Conservation (phyloP, 441 rosid species). For the Pelargonium fulgidum region DNA sequence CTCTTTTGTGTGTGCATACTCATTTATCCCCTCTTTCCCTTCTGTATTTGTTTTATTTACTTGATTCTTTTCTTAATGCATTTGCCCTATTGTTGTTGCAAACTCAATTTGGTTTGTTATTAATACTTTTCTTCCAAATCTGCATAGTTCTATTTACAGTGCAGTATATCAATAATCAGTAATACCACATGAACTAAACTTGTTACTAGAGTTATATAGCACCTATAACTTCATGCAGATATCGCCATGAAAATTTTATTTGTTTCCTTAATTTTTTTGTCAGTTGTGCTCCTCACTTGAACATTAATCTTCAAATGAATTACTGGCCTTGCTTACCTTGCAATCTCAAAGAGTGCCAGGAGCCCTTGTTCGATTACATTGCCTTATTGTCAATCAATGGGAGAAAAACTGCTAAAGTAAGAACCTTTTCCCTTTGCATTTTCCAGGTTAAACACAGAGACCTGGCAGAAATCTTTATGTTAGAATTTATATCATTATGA, state of each 20-base stretch:
- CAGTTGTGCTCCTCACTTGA: slow-evolving; percentile 27
- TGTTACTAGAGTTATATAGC: neutral
- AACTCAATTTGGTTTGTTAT: too few species aligned
- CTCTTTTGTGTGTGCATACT: slow-evolving; percentile 3
- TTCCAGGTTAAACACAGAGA: neutral
- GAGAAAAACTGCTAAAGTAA: slow-evolving; percentile 22
- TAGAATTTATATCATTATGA: neutral
- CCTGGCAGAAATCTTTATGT: neutral
- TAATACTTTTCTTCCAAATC: too few species aligned
- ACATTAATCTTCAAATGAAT: slow-evolving; percentile 29
- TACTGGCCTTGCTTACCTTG: slow-evolving; percentile 27
- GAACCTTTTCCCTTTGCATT: neutral
- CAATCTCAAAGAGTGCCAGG: slow-evolving; percentile 26
- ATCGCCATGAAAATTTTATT: neutral
- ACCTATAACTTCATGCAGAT: neutral
- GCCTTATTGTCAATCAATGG: slow-evolving; percentile 21
- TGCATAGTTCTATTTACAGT: too few species aligned
- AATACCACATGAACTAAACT: neutral
- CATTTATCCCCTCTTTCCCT: neutral
- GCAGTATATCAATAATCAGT: neutral
- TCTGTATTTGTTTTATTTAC: neutral
- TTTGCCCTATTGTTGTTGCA: too few species aligned
- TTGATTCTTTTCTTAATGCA: too few species aligned
- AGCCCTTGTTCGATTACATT: slow-evolving; percentile 24
- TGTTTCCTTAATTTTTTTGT: neutral